Percentiles rank a stretch among this genome's conserved stretches.
Conservation (phyloP, 495 filamentous ascomycete species). For the Margaritispora aquatica region DNA sequence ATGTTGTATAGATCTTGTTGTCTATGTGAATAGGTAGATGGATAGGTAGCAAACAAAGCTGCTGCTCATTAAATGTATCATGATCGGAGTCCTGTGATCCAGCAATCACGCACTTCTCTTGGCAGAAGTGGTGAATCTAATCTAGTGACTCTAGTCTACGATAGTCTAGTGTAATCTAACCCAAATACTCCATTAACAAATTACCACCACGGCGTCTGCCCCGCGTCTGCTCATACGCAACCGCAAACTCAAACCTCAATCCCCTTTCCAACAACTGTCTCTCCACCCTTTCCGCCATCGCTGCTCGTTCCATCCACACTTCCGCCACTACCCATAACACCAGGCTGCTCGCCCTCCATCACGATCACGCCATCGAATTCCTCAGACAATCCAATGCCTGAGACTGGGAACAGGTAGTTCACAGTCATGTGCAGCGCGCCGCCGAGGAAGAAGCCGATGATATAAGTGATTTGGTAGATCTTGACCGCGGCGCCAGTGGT, state of each 20-base stretch:
- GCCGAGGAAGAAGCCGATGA: conserved; percentile 3
- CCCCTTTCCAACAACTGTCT: neutral
- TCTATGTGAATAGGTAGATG: no score
- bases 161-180: no score
- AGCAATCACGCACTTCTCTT: no score
- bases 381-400: neutral
- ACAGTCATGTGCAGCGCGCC: neutral
- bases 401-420: neutral
- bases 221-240: no score
- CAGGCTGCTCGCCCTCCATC: neutral
- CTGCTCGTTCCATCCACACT: neutral
- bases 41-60: no score
- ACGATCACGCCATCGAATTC: neutral
- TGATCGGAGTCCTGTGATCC: no score
- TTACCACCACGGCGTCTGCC: no score
- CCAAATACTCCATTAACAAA: no score
- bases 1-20: no score
- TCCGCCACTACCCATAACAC: neutral
- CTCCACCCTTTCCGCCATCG: neutral
- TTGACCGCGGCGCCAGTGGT: conserved; percentile 4
- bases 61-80: no score
- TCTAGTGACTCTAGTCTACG: no score
- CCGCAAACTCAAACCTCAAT: neutral
- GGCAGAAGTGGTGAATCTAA: no score
- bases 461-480: conserved; percentile 13